phyloP scores from a whole-genome alignment of 352 stramenopile genomes.

The Globisporangium lucens region DNA sequence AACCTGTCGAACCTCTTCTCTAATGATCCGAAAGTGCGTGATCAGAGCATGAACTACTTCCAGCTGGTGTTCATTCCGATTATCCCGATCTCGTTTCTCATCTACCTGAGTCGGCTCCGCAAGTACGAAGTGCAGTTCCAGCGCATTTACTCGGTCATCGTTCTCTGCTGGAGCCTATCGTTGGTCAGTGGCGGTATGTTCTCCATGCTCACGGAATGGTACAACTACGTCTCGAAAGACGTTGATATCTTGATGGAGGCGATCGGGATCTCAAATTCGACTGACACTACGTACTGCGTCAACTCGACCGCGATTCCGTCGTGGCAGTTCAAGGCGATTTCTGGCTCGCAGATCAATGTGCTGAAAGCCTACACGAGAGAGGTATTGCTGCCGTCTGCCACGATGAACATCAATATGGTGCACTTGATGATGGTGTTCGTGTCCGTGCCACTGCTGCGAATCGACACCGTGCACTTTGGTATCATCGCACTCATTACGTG shows the following conservation, averaged over 20 bases:
- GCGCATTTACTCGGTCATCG: conserved; percentile 62
- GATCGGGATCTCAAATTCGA: conserved; percentile 36
- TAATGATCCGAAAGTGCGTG: conserved; percentile 44
- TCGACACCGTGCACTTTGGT: conserved; percentile 71
- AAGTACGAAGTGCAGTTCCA: conserved; percentile 74
- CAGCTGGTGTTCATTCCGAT: conserved; percentile 68
- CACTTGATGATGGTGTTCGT: conserved; percentile 76
- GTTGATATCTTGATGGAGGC: conserved; percentile 59
- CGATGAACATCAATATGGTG: conserved; percentile 82
- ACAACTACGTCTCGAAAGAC: conserved; percentile 69
- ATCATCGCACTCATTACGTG: conserved; percentile 53
- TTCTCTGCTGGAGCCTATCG: conserved; percentile 71
- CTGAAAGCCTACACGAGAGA: conserved; percentile 61
- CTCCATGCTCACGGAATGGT: conserved; percentile 83
- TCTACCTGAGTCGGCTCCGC: conserved; percentile 59
- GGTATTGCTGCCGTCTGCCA: conserved; percentile 58
- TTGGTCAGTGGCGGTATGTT: conserved; percentile 77
- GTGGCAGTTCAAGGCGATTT: conserved; percentile 61
- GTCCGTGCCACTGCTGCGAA: conserved; percentile 65
- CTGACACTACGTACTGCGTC: conserved; percentile 46
- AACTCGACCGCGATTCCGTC: conserved; percentile 42
- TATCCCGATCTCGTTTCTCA: conserved; percentile 56
- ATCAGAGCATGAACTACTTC: conserved; percentile 58
- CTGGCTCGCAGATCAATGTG: conserved; percentile 52
- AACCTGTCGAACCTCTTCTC: conserved; percentile 73